Evolutionary conservation across 2,329 filamentous ascomycete species (phyloP).

Genomic region (Alternaria tenuissima): DNA sequence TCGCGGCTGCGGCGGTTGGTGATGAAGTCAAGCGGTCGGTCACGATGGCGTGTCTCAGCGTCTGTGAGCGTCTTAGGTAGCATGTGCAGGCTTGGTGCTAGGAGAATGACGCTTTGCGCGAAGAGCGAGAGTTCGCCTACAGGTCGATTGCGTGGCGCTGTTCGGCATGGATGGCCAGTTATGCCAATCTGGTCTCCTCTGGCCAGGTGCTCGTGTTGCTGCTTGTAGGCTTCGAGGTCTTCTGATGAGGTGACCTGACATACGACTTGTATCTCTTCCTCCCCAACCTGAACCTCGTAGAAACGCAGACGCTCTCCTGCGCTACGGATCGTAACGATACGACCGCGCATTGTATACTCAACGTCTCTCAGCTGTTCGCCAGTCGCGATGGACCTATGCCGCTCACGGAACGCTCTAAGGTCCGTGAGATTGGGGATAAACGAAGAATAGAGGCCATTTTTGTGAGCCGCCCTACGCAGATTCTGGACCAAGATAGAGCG

Average conservation of each 20-base stretch:
- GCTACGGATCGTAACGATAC: neutral
- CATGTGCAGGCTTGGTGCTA: constrained; percentile 91
- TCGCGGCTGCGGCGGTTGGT: constrained; percentile 91
- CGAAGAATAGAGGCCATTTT: no score
- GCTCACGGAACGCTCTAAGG: neutral
- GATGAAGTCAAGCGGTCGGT: constrained; percentile 93
- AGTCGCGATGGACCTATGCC: neutral
- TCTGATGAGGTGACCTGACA: neutral
- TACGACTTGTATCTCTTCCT: neutral
- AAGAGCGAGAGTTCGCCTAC: constrained; percentile 95
- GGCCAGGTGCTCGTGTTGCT: neutral
- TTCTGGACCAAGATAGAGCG: no score
- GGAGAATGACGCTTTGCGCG: constrained; percentile 81
- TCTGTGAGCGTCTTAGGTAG: constrained; percentile 88
- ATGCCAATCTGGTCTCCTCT: constrained; percentile 67
- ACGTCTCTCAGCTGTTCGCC: neutral
- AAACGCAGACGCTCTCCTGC: neutral
- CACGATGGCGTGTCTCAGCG: constrained; percentile 89
- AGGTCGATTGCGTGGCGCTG: constrained; percentile 85
- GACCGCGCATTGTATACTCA: neutral
- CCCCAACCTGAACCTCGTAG: neutral
- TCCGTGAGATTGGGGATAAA: neutral
- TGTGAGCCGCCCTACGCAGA: no score
- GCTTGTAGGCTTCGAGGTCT: neutral
- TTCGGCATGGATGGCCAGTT: constrained; percentile 82